Base-by-base conservation (phyloP, 2,329 filamentous ascomycete species). In the Fusarium liriodendri region DNA sequence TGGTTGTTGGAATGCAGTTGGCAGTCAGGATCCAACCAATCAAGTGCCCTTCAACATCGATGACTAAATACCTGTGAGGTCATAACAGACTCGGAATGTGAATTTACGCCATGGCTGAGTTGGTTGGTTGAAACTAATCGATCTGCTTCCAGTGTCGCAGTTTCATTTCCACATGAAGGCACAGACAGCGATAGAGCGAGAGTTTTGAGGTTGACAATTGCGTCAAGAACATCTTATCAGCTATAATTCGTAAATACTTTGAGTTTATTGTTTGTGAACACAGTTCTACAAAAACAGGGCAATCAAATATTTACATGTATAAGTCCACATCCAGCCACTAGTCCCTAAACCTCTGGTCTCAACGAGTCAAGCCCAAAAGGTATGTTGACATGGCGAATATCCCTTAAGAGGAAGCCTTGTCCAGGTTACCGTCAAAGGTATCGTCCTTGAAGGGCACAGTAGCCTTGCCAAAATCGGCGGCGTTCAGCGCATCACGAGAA, bases 371-470 rank as follows among this genome's bases (percentile, higher is more conserved):
- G 27, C 4, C 27, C 27, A 22, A 1, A 6, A 29, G 47, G 2
- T 11, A 29, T 29, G 16, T 13, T 52, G 25, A 52, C 7, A 25
- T n/a, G 47, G 3, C 11, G 25, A 11, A 29, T 29, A 6, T n/a
- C 47, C 10, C 58, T 66, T 59, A 69, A 1, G 59, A 47, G 14
- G 50, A 35, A 25, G 74, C 74, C 55, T 72, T 74, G 33, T 67
- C 47, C 11, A 76, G 32, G 66, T 76, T 76, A 20, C 58, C 61
- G 5, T 29, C 66, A 67, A 82, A 81, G 71, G 67, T 75, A n/a
- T 54, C 63, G 6, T 81, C 76, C 16, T 80, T 85, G 69, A 87
- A 84, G 1, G 85, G 83, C 42, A 85, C 82, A 66, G 79, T 85
- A 7, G 84, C 85, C 32, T 37, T 60, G 3, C 84, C 84, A 75